These are phyloP conservation scores for Pichia cephalocereana DNA, from an alignment of 805 yeast genomes.

Conservation along the genomic window DNA sequence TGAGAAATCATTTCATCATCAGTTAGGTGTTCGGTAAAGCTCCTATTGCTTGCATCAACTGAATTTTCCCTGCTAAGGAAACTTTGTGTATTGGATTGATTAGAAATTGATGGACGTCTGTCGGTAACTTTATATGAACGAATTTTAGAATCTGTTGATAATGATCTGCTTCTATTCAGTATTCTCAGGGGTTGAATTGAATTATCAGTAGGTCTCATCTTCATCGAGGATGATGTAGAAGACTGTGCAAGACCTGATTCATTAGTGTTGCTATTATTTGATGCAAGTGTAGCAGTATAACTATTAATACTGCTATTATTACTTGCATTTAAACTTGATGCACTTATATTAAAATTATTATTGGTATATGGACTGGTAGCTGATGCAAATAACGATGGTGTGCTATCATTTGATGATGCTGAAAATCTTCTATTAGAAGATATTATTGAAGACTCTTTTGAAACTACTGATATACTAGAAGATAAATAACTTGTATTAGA, in stretches of 20 bases:
- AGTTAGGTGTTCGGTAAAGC: not conserved
- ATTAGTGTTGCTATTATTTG: not conserved
- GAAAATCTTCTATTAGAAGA: constrained; percentile 22
- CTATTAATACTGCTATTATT: not conserved
- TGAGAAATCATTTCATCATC: constrained; percentile 6
- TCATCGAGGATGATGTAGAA: not conserved
- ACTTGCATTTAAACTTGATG: not conserved
- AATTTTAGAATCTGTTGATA: constrained; percentile 12
- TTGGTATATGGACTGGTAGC: constrained; percentile 17
- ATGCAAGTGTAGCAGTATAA: not conserved
- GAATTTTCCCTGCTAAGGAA: constrained; percentile 1
- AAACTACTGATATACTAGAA: constrained; percentile 16
- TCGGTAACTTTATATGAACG: constrained; percentile 4
- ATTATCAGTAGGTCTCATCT: constrained; percentile 5
- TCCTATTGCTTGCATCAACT: not conserved
- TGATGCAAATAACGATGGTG: constrained; percentile 23
- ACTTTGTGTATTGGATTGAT: not conserved
- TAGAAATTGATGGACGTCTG: constrained; percentile 5
- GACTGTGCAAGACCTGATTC: too few species aligned
- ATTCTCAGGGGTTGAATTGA: constrained; percentile 7
- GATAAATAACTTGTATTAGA: constrained; percentile 21
- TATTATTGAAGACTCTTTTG: constrained; percentile 20
- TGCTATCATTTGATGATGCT: constrained; percentile 16
- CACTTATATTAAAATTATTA: not conserved
- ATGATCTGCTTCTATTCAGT: constrained; percentile 9